Base-by-base conservation (phyloP, 352 stramenopile genomes). In the Nothophytophthora sp. region DNA sequence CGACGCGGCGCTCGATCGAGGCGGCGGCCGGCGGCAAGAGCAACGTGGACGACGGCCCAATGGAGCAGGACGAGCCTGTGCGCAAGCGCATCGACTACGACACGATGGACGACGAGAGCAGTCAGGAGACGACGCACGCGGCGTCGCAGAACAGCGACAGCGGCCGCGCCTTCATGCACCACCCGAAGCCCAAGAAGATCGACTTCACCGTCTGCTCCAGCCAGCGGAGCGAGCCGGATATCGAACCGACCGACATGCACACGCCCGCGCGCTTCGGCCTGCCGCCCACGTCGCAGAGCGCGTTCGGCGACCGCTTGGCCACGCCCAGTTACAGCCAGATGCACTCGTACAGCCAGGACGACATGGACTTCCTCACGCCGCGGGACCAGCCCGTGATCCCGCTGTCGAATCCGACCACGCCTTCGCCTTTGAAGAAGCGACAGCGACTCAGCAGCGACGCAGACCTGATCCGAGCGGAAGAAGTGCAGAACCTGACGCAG, bases 321-420 rank as follows among this genome's bases (percentile, higher is more conserved):
- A 73, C 70, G 32, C 67, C 72, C 12, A 64, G 50, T 22, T 70
- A 67, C 27, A 58, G 52, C 5, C n/a, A n/a, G n/a, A n/a, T 87
- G 63, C 84, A 89, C 50, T 81, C 73, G 50, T 92, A 79, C 70
- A 92, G 81, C 44, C 84, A 95, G 45, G 81, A 95, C 62, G 81
- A 90, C 13, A 69, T 92, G 57, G 84, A 95, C 63, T 95, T 92
- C 67, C 73, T 88, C 29, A 95, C 84, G 41, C 84, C 84, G 15
- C 60, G 83, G 50, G 84, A 95, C 58, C 84, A 95, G 50, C 84
- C 84, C 1, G 81, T 95, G 28, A 70, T 92, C 48, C 81, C 81
- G 10, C 60, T 95, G 36, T 95, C 84, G 18, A 83, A 92, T 39
- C 81, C 84, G 8, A 90, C 78, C 41, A 92, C 84, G 27, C 84